Percentiles rank a stretch among this genome's conserved stretches.
phyloP scores from a whole-genome alignment of 306 rosid genomes.

The Vigna unguiculata region DNA sequence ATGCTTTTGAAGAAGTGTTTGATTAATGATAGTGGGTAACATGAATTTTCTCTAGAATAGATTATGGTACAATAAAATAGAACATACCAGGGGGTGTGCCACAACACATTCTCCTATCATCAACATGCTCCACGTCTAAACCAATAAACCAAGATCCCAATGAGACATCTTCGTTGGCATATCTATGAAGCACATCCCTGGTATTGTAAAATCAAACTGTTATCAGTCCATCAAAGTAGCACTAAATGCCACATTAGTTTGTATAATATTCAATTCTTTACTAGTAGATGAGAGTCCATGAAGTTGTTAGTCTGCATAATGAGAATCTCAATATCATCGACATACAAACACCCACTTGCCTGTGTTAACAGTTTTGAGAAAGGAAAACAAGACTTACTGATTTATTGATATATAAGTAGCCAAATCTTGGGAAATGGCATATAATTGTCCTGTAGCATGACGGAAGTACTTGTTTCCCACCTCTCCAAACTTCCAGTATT shows the following conservation, averaged over 20 bases:
- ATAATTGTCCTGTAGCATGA: slow-evolving; percentile 92
- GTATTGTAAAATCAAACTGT: slow-evolving; percentile 30
- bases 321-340: slow-evolving; percentile 26
- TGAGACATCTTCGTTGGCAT: slow-evolving; percentile 94
- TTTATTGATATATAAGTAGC: slow-evolving; percentile 77
- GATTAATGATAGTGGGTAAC: neutral
- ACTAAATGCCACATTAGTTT: slow-evolving; percentile 10
- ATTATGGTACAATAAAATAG: slow-evolving; percentile 18
- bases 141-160: slow-evolving; percentile 95
- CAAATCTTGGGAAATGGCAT: slow-evolving; percentile 84
- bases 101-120: slow-evolving; percentile 87
- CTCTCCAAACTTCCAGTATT: slow-evolving; percentile 91
- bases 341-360: neutral
- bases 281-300: slow-evolving; percentile 20
- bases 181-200: slow-evolving; percentile 86
- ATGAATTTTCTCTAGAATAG: neutral
- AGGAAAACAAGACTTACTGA: slow-evolving; percentile 63
- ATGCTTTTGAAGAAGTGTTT: neutral
- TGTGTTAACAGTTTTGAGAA: slow-evolving; percentile 10
- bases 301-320: slow-evolving; percentile 1
- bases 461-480: slow-evolving; percentile 92
- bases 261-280: slow-evolving; percentile 8
- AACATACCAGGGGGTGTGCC: slow-evolving; percentile 83
- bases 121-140: slow-evolving; percentile 82
- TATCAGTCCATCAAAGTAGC: slow-evolving; percentile 23